Evolutionary conservation across 225 moss, liverwort and hornwort genomes (phyloP).

Genomic region (Physcomitrellopsis africana): DNA sequence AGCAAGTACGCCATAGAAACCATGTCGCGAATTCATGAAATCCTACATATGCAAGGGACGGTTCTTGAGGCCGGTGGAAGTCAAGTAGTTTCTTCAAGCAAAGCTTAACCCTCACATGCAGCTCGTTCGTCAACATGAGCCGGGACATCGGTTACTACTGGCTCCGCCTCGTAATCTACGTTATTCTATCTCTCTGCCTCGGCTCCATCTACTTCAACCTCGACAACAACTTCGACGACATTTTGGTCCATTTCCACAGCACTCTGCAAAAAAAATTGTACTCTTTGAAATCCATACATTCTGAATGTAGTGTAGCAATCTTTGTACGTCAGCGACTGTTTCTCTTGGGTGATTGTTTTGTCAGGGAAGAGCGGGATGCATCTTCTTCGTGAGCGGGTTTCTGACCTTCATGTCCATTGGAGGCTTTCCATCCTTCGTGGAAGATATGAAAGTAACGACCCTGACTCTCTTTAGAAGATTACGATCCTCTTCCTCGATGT

Average conservation of each 20-base stretch:
- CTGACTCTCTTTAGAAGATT: no score
- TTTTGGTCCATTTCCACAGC: conserved; percentile 33
- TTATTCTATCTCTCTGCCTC: conserved; percentile 44
- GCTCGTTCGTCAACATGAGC: conserved; percentile 69
- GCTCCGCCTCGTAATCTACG: conserved; percentile 60
- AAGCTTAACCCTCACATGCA: conserved; percentile 43
- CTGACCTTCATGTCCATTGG: conserved; percentile 78
- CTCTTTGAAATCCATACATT: no score
- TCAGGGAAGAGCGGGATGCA: conserved; percentile 69
- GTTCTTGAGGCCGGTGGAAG: conserved; percentile 51
- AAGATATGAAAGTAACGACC: conserved; percentile 56
- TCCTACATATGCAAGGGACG: conserved; percentile 46
- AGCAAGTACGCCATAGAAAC: conserved; percentile 37
- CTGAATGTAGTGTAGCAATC: no score
- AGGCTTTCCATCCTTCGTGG: conserved; percentile 71
- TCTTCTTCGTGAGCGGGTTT: conserved; percentile 64
- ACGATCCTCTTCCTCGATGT: no score
- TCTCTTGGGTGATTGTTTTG: not conserved
- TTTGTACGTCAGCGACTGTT: no score
- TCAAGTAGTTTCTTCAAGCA: conserved; percentile 55
- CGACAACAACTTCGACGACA: conserved; percentile 42
- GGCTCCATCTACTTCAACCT: conserved; percentile 57
- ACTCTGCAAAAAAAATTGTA: no score
- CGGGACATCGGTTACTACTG: conserved; percentile 71
- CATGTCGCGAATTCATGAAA: conserved; percentile 38